Evolutionary conservation across 768 basidiomycete genomes (phyloP).

Genomic region (Pluteus cervinus): DNA sequence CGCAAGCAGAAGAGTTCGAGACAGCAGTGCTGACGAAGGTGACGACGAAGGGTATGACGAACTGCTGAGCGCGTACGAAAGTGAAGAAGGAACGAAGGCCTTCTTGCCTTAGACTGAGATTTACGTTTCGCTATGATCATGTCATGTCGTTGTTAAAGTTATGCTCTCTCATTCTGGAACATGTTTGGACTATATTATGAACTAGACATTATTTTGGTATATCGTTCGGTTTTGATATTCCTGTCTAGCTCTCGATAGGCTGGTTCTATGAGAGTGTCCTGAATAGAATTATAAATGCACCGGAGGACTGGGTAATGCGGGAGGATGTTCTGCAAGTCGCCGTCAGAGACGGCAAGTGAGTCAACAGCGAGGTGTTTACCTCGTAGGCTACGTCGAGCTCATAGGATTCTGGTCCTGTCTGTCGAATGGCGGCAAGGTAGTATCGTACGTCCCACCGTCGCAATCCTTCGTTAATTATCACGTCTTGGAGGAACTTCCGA

Average conservation of each 20-base stretch:
- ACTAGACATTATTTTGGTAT: no score
- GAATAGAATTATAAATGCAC: constrained; percentile 51
- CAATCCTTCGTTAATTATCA: constrained; percentile 72
- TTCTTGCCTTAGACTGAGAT: no score
- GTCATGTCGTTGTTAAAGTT: no score
- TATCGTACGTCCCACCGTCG: constrained; percentile 67
- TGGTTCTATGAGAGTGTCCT: no score
- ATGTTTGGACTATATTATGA: no score
- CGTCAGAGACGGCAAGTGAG: constrained; percentile 4
- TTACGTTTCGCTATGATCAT: no score
- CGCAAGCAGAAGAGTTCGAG: constrained; percentile 32
- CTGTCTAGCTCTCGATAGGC: no score
- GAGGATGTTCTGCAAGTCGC: constrained; percentile 47
- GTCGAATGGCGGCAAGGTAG: constrained; percentile 50
- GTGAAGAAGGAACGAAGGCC: constrained; percentile 58
- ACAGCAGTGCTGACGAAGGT: constrained; percentile 70
- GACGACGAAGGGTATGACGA: constrained; percentile 78
- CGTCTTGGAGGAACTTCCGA: constrained; percentile 43
- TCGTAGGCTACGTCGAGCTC: constrained; percentile 52
- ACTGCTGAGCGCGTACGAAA: constrained; percentile 75
- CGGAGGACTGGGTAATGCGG: constrained; percentile 60
- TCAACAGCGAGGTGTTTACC: constrained; percentile 28
- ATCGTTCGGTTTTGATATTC: no score
- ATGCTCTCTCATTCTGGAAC: no score
- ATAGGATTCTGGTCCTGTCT: constrained; percentile 19